Percentiles rank a stretch among this genome's conserved stretches.
Evolutionary conservation across 169 alveolate genomes (phyloP).

Genomic region (Eimeria zaria): DNA sequence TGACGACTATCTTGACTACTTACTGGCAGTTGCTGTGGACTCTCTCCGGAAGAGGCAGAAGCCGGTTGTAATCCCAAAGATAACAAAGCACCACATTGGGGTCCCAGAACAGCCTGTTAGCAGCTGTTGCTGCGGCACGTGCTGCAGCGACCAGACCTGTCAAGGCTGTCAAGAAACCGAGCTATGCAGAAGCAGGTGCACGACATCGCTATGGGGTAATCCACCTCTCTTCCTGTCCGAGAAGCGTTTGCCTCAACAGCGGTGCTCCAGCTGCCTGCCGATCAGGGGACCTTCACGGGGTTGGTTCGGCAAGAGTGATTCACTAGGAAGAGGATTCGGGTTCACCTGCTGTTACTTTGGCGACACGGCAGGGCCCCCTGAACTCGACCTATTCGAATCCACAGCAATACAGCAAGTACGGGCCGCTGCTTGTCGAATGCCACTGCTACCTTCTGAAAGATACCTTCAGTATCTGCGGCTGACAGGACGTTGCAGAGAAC

Average conservation of each 20-base stretch:
- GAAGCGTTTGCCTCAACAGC: background rate
- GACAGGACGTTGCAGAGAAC: conserved; percentile 54
- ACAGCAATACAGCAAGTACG: conserved; percentile 59
- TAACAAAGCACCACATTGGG: background rate
- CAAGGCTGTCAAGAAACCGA: background rate
- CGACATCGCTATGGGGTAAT: background rate
- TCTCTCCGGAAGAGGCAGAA: conserved; percentile 28
- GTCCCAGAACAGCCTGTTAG: background rate
- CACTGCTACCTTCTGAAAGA: conserved; percentile 47
- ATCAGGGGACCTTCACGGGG: conserved; percentile 21
- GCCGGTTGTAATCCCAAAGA: conserved; percentile 46
- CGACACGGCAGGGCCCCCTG: conserved; percentile 21
- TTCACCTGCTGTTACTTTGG: background rate
- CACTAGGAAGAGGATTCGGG: background rate
- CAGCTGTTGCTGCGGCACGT: conserved; percentile 1
- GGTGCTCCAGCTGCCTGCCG: conserved; percentile 66
- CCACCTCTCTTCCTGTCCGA: background rate
- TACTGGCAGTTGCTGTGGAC: conserved; percentile 28
- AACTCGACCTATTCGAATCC: conserved; percentile 61
- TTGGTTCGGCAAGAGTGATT: background rate
- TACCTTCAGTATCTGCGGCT: conserved; percentile 53
- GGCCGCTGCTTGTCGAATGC: conserved; percentile 37
- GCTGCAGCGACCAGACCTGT: background rate
- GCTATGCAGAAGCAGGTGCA: background rate
- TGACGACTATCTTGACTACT: conserved; percentile 32